Percentiles rank a stretch among this genome's conserved stretches.
phyloP scores from a whole-genome alignment of 108 stramenopile genomes.

The Pseudonitzschia delicatissima region DNA sequence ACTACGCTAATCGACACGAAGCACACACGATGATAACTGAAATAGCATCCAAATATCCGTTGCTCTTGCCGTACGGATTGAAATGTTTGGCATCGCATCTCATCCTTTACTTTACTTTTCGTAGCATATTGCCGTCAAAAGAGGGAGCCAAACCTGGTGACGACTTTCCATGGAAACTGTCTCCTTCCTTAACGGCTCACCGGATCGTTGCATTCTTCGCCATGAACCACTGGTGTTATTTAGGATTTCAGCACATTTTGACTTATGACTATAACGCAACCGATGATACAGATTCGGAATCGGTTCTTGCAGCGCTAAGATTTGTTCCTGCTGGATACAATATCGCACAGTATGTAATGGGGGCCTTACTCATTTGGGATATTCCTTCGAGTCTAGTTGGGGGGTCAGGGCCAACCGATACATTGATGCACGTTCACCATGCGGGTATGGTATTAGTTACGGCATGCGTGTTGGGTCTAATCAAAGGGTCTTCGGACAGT shows the following conservation, averaged over 20 bases:
- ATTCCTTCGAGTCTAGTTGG: conserved; percentile 37
- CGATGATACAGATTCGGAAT: conserved; percentile 26
- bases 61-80: conserved; percentile 12
- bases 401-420: conserved; percentile 30
- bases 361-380: conserved; percentile 56
- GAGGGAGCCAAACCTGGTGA: neutral
- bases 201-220: conserved; percentile 45
- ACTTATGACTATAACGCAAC: conserved; percentile 8
- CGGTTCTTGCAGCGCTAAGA: neutral
- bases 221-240: conserved; percentile 50
- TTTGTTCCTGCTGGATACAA: conserved; percentile 12
- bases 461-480: conserved; percentile 31
- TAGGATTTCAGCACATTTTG: conserved; percentile 26
- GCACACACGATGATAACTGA: neutral
- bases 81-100: conserved; percentile 2
- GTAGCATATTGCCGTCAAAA: neutral
- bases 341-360: conserved; percentile 15
- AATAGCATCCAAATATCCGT: neutral
- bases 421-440: conserved; percentile 54
- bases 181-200: conserved; percentile 57
- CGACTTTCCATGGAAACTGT: conserved; percentile 44
- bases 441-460: conserved; percentile 56
- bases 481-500: conserved; percentile 20
- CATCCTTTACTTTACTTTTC: conserved; percentile 4
- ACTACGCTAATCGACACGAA: neutral